phyloP scores from a whole-genome alignment of 805 yeast genomes.

The Saturnispora kantuleensis region DNA sequence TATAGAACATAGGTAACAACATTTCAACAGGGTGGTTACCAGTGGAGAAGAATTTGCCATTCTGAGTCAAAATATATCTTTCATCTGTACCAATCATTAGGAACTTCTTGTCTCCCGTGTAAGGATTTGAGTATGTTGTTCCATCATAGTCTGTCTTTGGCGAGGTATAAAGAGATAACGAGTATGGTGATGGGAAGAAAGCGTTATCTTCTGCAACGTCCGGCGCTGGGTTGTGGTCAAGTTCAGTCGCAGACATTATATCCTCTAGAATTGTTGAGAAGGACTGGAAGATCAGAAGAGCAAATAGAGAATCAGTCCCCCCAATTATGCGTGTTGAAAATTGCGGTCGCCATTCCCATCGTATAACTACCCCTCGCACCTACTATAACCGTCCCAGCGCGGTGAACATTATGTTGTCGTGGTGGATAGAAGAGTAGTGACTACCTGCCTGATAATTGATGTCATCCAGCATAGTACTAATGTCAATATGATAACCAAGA shows the following conservation, averaged over 20 bases:
- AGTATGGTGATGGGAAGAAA: conserved; percentile 11
- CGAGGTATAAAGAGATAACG: conserved; percentile 8
- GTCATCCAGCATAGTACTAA: too few species aligned
- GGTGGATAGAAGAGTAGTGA: too few species aligned
- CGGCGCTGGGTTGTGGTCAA: conserved; percentile 7
- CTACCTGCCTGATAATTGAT: too few species aligned
- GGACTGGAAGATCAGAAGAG: too few species aligned
- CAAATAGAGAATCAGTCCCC: too few species aligned
- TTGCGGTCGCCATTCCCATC: too few species aligned
- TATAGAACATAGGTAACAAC: conserved; percentile 9
- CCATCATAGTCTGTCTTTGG: conserved; percentile 10
- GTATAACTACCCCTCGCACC: too few species aligned
- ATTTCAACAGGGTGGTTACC: conserved; percentile 11
- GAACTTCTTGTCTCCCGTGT: conserved; percentile 5
- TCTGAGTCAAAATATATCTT: conserved; percentile 7
- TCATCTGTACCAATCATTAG: conserved; percentile 7
- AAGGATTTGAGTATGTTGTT: conserved; percentile 6
- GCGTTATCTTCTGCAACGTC: conserved; percentile 10
- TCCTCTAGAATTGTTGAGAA: too few species aligned
- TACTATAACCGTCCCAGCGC: too few species aligned
- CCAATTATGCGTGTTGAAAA: too few species aligned
- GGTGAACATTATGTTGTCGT: too few species aligned
- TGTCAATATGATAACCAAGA: too few species aligned
- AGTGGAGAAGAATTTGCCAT: conserved; percentile 9
- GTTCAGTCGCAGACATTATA: conserved; percentile 1